Conservation (phyloP, 108 stramenopile species). For the Fistulifera solaris region DNA sequence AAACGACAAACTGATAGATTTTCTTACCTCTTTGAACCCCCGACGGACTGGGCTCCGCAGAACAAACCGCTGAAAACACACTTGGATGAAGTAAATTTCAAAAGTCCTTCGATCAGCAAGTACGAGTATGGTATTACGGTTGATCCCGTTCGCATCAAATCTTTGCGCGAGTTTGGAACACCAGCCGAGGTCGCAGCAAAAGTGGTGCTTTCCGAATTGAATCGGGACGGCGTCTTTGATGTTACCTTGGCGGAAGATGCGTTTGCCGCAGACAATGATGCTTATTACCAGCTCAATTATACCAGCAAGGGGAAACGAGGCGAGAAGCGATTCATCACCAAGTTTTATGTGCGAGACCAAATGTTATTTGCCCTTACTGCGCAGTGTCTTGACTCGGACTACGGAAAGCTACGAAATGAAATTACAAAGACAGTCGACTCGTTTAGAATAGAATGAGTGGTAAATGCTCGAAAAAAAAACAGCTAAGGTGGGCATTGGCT, state of each 20-base stretch:
- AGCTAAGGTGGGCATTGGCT: too few species aligned
- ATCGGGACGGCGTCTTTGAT: conserved; percentile 75
- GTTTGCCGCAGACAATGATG: background rate
- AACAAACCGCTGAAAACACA: conserved; percentile 72
- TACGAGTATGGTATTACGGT: conserved; percentile 72
- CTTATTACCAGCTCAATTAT: conserved; percentile 55
- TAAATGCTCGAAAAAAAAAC: too few species aligned
- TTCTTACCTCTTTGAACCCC: conserved; percentile 10
- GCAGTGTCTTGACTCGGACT: conserved; percentile 55
- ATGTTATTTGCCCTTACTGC: conserved; percentile 71
- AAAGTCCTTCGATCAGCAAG: background rate
- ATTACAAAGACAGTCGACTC: conserved; percentile 18
- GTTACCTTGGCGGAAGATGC: conserved; percentile 71
- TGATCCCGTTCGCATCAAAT: conserved; percentile 67
- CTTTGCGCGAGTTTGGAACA: conserved; percentile 63
- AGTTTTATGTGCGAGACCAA: conserved; percentile 49
- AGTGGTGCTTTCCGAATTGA: conserved; percentile 76
- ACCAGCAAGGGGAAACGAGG: conserved; percentile 61
- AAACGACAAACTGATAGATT: background rate
- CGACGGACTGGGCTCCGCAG: background rate
- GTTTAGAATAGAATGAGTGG: conserved; percentile 9
- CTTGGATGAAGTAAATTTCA: conserved; percentile 64
- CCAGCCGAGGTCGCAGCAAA: conserved; percentile 75
- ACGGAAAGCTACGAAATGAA: conserved; percentile 18
- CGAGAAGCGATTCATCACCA: conserved; percentile 52